Evolutionary conservation across 2,329 filamentous ascomycete species (phyloP).

Genomic region (Ophiostoma montium): DNA sequence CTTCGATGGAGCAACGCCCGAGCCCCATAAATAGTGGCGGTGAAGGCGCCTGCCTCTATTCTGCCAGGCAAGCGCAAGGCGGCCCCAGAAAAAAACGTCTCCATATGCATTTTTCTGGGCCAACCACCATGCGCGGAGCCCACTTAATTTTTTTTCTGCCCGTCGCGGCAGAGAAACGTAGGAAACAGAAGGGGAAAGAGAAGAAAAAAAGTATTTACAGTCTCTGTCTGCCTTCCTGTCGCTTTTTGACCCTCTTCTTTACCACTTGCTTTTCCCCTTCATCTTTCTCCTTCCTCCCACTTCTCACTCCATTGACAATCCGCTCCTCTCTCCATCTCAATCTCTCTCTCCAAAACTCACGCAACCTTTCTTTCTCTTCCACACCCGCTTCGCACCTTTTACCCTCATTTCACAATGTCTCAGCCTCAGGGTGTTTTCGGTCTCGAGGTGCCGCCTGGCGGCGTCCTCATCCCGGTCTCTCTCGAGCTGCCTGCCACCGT

Average conservation of each 20-base stretch:
- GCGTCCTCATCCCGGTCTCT: slow-evolving; percentile 65
- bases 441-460: slow-evolving; percentile 76
- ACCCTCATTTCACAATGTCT: slow-evolving; percentile 10
- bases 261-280: background rate
- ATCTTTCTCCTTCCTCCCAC: slow-evolving; percentile 16
- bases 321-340: slow-evolving; percentile 1
- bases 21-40: background rate
- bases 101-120: slow-evolving; percentile 8
- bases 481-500: slow-evolving; percentile 74
- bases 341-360: slow-evolving; percentile 17
- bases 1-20: background rate
- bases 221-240: slow-evolving; percentile 7
- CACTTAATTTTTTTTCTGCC: slow-evolving; percentile 13
- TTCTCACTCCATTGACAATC: slow-evolving; percentile 3
- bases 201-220: slow-evolving; percentile 11
- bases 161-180: background rate
- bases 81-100: background rate
- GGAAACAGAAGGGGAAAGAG: background rate
- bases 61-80: slow-evolving; percentile 1
- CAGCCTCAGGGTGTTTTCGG: slow-evolving; percentile 48
- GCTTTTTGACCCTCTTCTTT: slow-evolving; percentile 5
- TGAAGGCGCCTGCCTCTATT: slow-evolving; percentile 1
- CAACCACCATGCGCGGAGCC: slow-evolving; percentile 6
- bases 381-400: slow-evolving; percentile 1
- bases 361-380: slow-evolving; percentile 15